Conservation (phyloP, 164 flowering plant species). For the Berberis thunbergii region DNA sequence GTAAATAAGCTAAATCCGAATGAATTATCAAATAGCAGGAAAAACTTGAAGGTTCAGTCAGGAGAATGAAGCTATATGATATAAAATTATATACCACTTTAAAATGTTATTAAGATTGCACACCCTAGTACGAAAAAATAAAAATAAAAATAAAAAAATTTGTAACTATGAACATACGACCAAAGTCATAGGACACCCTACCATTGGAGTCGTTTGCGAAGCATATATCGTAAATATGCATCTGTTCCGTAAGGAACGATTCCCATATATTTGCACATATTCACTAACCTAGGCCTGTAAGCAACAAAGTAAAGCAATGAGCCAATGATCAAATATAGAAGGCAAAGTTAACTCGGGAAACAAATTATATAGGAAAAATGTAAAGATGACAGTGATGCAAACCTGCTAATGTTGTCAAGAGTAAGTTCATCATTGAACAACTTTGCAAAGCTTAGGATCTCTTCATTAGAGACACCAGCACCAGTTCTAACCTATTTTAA, state of each 20-base stretch:
- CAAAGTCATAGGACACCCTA: slow-evolving; percentile 17
- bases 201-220: slow-evolving; percentile 65
- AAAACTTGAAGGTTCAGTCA: no score
- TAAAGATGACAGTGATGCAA: slow-evolving; percentile 4
- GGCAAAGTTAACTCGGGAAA: neutral
- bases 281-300: slow-evolving; percentile 77
- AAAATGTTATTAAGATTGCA: no score
- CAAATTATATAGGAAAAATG: neutral
- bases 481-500: slow-evolving; percentile 70
- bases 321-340: neutral
- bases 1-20: no score
- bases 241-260: slow-evolving; percentile 83
- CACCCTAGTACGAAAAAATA: neutral
- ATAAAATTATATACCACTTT: no score
- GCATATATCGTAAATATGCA: slow-evolving; percentile 80
- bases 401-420: slow-evolving; percentile 97
- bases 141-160: neutral
- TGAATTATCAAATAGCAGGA: no score
- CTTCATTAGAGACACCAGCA: slow-evolving; percentile 73
- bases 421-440: slow-evolving; percentile 96
- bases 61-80: no score
- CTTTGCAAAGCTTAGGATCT: slow-evolving; percentile 91
- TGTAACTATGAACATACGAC: neutral
- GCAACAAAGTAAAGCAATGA: slow-evolving; percentile 3
- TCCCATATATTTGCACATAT: slow-evolving; percentile 98